These are phyloP conservation scores for Crataegus laevigata DNA, from an alignment of 306 rosid species.

Conservation along the genomic window DNA sequence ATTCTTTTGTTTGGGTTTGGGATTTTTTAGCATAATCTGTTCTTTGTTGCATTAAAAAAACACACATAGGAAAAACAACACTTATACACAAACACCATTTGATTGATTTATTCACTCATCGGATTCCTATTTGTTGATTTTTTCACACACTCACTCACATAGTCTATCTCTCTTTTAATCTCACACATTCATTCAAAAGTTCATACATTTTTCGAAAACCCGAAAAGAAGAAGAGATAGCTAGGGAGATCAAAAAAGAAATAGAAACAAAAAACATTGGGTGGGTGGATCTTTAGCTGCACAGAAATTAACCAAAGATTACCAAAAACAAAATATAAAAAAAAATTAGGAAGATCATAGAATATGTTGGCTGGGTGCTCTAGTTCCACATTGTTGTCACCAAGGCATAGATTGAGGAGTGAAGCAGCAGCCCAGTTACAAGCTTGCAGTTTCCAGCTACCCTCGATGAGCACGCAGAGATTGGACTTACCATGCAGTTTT, in stretches of 20 bases:
- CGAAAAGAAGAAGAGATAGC: slow-evolving; percentile 26
- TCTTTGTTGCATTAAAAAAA: slow-evolving; percentile 24
- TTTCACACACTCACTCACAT: slow-evolving; percentile 30
- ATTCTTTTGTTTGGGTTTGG: slow-evolving; percentile 49
- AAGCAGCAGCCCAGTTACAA: slow-evolving; percentile 80
- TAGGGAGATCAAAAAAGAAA: slow-evolving; percentile 10
- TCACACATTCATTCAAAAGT: slow-evolving; percentile 11
- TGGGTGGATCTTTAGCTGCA: slow-evolving; percentile 33
- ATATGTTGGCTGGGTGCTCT: slow-evolving; percentile 99
- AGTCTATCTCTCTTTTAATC: slow-evolving; percentile 17
- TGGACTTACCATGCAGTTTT: slow-evolving; percentile 84
- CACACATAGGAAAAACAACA: slow-evolving; percentile 53
- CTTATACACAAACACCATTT: slow-evolving; percentile 30
- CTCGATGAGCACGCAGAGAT: slow-evolving; percentile 93
- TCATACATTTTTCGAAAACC: neutral
- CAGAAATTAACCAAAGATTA: neutral
- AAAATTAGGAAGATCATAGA: slow-evolving; percentile 41
- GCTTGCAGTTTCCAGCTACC: slow-evolving; percentile 83
- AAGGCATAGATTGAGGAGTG: slow-evolving; percentile 95
- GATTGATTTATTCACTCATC: slow-evolving; percentile 58
- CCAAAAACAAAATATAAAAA: slow-evolving; percentile 1
- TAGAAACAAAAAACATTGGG: slow-evolving; percentile 27
- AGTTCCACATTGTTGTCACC: slow-evolving; percentile 98
- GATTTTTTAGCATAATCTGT: slow-evolving; percentile 24
- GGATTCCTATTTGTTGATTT: slow-evolving; percentile 58